phyloP scores from a whole-genome alignment of 352 stramenopile genomes.

The Phytophthora lateralis region DNA sequence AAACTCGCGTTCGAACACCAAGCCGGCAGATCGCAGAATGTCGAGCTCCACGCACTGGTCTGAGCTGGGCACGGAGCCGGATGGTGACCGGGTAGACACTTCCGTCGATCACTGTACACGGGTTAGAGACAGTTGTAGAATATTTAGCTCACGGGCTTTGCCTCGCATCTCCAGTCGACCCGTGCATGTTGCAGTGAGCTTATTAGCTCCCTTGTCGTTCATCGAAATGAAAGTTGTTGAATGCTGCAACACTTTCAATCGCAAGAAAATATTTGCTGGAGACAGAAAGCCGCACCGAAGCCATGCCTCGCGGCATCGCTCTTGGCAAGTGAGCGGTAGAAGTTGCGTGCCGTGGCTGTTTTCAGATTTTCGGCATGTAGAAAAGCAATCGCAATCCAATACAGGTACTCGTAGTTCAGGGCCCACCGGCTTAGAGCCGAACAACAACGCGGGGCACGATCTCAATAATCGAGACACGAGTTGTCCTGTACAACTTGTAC shows the following conservation, averaged over 20 bases:
- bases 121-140: constrained; percentile 18
- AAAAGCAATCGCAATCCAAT: constrained; percentile 8
- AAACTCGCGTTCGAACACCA: constrained; percentile 29
- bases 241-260: constrained; percentile 8
- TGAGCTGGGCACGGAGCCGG: constrained; percentile 30
- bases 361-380: constrained; percentile 3
- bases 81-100: constrained; percentile 29
- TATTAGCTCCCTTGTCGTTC: constrained; percentile 17
- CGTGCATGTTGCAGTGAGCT: constrained; percentile 22
- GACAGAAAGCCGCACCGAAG: constrained; percentile 18
- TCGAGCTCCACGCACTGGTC: constrained; percentile 6
- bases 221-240: constrained; percentile 24
- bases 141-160: constrained; percentile 23
- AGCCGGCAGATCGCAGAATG: constrained; percentile 30
- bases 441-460: neutral
- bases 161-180: constrained; percentile 9
- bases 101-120: constrained; percentile 28
- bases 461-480: neutral
- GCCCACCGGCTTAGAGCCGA: neutral
- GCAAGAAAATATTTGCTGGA: constrained; percentile 20
- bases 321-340: constrained; percentile 1
- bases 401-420: neutral
- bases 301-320: constrained; percentile 9
- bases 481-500: no score
- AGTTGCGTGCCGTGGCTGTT: neutral